Evolutionary conservation across 495 filamentous ascomycete species (phyloP).

Genomic region (Neurospora terricola): DNA sequence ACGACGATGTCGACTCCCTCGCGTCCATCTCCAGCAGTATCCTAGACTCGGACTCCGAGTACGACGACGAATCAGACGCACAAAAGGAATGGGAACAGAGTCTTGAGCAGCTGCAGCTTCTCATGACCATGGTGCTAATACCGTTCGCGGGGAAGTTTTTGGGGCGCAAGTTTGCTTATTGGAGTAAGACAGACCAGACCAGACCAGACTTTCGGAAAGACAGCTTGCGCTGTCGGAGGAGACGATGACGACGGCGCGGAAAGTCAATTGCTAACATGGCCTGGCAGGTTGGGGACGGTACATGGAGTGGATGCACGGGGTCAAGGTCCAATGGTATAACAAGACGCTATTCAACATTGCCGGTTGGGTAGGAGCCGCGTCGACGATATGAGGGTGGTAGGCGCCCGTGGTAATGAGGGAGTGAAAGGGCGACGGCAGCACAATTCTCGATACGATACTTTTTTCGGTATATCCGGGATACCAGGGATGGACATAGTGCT

Average conservation of each 20-base stretch:
- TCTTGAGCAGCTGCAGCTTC: conserved; percentile 82
- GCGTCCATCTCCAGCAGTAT: conserved; percentile 59
- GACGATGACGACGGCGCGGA: not conserved
- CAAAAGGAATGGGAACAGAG: conserved; percentile 91
- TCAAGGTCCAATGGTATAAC: conserved; percentile 42
- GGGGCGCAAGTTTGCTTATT: conserved; percentile 89
- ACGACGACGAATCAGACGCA: conserved; percentile 62
- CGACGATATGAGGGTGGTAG: conserved; percentile 45
- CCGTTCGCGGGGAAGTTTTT: conserved; percentile 91
- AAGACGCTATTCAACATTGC: conserved; percentile 50
- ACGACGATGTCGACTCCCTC: conserved; percentile 65
- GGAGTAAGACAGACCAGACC: conserved; percentile 52
- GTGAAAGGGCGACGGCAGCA: not conserved
- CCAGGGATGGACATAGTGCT: not conserved
- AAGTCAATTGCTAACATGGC: conserved; percentile 8
- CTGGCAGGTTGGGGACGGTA: conserved; percentile 43
- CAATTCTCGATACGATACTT: not conserved
- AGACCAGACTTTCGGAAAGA: not conserved
- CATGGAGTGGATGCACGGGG: conserved; percentile 48
- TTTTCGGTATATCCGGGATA: not conserved
- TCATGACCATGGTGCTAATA: conserved; percentile 86
- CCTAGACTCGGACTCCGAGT: conserved; percentile 38
- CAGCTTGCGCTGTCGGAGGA: not conserved
- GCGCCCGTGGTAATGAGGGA: not conserved
- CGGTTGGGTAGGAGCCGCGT: conserved; percentile 61